phyloP scores from a whole-genome alignment of 2,329 filamentous ascomycete species.

The Fusarium nisikadoi region DNA sequence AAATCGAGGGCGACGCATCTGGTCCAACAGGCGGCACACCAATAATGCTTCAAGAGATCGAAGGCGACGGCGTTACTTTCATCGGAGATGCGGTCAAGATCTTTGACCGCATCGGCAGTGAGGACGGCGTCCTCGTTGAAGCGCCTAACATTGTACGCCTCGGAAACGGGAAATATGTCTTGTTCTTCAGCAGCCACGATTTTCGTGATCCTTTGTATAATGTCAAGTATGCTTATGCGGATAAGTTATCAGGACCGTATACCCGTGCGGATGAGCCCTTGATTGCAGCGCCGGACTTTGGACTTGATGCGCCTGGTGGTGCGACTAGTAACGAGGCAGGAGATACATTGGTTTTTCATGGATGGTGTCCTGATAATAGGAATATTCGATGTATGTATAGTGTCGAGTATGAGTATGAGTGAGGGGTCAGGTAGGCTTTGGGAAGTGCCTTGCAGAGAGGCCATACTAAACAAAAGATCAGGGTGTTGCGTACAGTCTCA shows the following conservation, averaged over 20 bases:
- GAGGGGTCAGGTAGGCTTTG: neutral
- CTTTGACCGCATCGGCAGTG: conserved; percentile 4
- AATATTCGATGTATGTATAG: conserved; percentile 8
- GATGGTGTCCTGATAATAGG: conserved; percentile 6
- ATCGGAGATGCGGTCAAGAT: neutral
- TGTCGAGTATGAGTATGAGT: neutral
- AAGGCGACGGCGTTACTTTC: conserved; percentile 4
- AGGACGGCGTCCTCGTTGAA: conserved; percentile 4
- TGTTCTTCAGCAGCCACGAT: conserved; percentile 20
- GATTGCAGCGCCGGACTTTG: conserved; percentile 9
- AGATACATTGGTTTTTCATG: conserved; percentile 8
- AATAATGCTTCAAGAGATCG: conserved; percentile 9
- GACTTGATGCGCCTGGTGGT: conserved; percentile 12
- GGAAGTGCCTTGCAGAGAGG: no score
- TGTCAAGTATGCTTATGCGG: conserved; percentile 14
- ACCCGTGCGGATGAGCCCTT: conserved; percentile 1
- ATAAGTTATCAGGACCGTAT: conserved; percentile 2
- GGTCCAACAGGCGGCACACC: conserved; percentile 14
- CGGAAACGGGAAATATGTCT: conserved; percentile 1
- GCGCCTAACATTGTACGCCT: conserved; percentile 10
- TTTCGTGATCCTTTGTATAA: conserved; percentile 9
- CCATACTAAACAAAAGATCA: neutral
- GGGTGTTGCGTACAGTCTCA: neutral
- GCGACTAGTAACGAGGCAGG: conserved; percentile 17
- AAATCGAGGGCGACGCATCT: conserved; percentile 6